These are phyloP conservation scores for Funneliformis geosporum DNA, from an alignment of 192 early-diverging fungal species.

Conservation along the genomic window DNA sequence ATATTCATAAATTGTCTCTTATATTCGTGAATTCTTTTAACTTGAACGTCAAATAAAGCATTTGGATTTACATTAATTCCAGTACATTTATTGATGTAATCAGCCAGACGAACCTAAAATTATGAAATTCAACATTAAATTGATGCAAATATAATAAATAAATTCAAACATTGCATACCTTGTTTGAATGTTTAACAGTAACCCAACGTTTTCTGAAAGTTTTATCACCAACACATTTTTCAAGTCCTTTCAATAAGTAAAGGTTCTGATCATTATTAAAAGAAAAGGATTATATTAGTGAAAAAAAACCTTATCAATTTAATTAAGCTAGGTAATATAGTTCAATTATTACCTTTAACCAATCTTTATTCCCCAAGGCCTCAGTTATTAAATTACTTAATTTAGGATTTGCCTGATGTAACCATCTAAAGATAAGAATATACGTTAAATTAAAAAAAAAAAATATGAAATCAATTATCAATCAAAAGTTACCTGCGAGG, in stretches of 20 bases:
- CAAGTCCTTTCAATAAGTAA: conserved; percentile 64
- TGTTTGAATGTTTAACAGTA: conserved; percentile 89
- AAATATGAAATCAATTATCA: not conserved
- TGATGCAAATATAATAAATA: too few species aligned
- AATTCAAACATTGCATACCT: conserved; percentile 46
- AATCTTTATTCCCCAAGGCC: conserved; percentile 72
- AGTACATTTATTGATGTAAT: conserved; percentile 73
- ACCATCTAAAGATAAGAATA: conserved; percentile 67
- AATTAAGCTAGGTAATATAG: not conserved
- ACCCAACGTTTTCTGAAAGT: conserved; percentile 85
- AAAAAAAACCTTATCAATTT: not conserved
- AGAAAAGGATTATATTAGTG: not conserved
- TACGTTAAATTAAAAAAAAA: conserved; percentile 19
- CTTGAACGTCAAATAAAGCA: conserved; percentile 95
- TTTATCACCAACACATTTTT: conserved; percentile 60
- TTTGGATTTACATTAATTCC: conserved; percentile 78
- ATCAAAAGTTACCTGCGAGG: conserved; percentile 61
- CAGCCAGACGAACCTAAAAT: conserved; percentile 66
- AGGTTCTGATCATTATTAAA: conserved; percentile 54
- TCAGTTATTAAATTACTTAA: conserved; percentile 81
- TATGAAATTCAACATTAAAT: not conserved
- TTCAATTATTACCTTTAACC: conserved; percentile 58
- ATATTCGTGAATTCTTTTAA: conserved; percentile 99
- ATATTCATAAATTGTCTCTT: conserved; percentile 99
- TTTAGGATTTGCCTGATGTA: conserved; percentile 94